These are phyloP conservation scores for Eutrema heterophyllum DNA, from an alignment of 345 rosid genomes.

Conservation along the genomic window DNA sequence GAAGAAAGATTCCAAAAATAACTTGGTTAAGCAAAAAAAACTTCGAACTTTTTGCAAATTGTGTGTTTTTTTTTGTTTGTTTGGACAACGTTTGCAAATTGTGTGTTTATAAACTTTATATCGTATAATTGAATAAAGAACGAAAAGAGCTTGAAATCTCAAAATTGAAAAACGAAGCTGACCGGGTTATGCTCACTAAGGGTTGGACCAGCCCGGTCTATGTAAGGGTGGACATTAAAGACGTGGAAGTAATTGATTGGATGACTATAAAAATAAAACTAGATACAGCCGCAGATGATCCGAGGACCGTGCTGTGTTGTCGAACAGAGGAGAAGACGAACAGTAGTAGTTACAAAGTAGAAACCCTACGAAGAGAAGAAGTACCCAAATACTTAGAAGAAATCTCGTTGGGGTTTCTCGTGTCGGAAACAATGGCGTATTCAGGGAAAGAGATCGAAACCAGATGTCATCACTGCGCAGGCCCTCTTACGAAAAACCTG, in stretches of 20 bases:
- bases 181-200: background rate
- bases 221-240: background rate
- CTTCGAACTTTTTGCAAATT: background rate
- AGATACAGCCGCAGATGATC: background rate
- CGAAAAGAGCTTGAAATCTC: background rate
- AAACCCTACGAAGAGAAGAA: background rate
- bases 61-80: background rate
- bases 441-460: conserved; percentile 26
- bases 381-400: background rate
- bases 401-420: background rate
- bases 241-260: background rate
- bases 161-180: background rate
- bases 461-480: conserved; percentile 85
- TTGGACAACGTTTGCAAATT: background rate
- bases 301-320: background rate
- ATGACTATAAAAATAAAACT: background rate
- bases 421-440: conserved; percentile 36
- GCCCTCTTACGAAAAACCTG: conserved; percentile 74
- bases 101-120: background rate
- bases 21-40: conserved; percentile 5
- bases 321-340: background rate
- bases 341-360: background rate
- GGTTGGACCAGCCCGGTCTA: background rate
- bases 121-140: background rate
- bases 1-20: conserved; percentile 16